Percentiles rank a stretch among this genome's conserved stretches.
These are phyloP conservation scores for Coemansia sp. DNA, from an alignment of 192 early-diverging fungal species.

Conservation along the genomic window DNA sequence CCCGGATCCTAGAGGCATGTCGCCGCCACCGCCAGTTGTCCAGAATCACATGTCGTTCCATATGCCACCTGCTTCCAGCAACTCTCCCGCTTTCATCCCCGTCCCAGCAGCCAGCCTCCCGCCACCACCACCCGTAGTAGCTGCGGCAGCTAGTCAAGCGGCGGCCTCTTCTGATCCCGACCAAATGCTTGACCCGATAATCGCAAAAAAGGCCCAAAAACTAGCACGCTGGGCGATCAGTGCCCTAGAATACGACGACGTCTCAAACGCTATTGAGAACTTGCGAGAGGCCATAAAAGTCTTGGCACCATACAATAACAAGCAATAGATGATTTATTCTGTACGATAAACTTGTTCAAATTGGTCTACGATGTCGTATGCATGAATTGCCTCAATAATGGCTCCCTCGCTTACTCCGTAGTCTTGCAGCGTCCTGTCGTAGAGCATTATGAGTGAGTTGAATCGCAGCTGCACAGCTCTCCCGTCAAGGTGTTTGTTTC, in stretches of 20 bases:
- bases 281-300: constrained; percentile 67
- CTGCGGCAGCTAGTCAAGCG: too few species aligned
- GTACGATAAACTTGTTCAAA: not conserved
- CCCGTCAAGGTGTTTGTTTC: too few species aligned
- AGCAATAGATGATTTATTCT: not conserved
- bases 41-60: not conserved
- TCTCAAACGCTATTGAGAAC: constrained; percentile 81
- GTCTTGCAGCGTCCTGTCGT: not conserved
- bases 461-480: not conserved
- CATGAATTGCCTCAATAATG: not conserved
- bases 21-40: not conserved
- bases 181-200: constrained; percentile 54
- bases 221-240: constrained; percentile 90
- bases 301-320: constrained; percentile 32
- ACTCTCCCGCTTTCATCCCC: constrained; percentile 28
- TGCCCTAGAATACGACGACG: constrained; percentile 94
- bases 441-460: not conserved
- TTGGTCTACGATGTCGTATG: too few species aligned
- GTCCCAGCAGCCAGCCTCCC: constrained; percentile 40
- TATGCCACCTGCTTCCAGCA: not conserved
- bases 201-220: constrained; percentile 79
- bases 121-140: too few species aligned
- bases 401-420: not conserved
- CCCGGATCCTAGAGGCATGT: not conserved
- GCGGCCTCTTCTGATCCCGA: not conserved